Conservation (phyloP, 805 yeast species). For the Monosporozyma aquatica region DNA sequence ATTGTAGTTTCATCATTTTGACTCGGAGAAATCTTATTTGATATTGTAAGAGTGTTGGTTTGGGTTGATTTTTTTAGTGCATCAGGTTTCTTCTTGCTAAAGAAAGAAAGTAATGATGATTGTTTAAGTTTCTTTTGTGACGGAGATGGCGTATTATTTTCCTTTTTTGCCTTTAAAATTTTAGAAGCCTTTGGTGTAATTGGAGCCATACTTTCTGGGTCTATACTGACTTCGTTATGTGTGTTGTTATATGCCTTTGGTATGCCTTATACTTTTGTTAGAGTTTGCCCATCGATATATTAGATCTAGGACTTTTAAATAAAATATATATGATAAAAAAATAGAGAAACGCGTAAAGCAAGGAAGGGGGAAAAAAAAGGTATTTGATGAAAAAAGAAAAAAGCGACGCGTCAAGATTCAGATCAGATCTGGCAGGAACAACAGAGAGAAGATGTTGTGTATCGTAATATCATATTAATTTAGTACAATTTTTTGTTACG, state of each 20-base stretch:
- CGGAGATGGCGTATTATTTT: constrained; percentile 22
- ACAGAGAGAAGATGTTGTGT: too few relatives aligned
- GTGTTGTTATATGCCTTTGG: too few relatives aligned
- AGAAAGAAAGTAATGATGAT: constrained; percentile 30
- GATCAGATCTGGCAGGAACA: constrained; percentile 1
- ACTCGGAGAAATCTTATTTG: neutral
- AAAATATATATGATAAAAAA: neutral
- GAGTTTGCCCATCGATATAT: too few relatives aligned
- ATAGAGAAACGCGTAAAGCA: constrained; percentile 1
- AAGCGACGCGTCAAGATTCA: neutral
- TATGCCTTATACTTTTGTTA: too few relatives aligned
- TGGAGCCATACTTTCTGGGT: constrained; percentile 14
- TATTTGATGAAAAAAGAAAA: too few relatives aligned
- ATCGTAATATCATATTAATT: too few relatives aligned
- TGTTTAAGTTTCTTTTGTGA: constrained; percentile 32
- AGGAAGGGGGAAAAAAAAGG: too few relatives aligned
- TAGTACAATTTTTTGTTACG: too few relatives aligned
- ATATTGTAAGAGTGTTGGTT: neutral
- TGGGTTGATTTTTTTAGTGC: too few relatives aligned
- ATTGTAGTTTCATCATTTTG: neutral
- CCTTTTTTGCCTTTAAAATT: constrained; percentile 4
- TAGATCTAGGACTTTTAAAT: too few relatives aligned
- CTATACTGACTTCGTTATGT: neutral
- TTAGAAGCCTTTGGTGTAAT: constrained; percentile 21
- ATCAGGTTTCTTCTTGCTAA: constrained; percentile 15